phyloP scores from a whole-genome alignment of 2,329 filamentous ascomycete species.

The Aspergillus piperis region DNA sequence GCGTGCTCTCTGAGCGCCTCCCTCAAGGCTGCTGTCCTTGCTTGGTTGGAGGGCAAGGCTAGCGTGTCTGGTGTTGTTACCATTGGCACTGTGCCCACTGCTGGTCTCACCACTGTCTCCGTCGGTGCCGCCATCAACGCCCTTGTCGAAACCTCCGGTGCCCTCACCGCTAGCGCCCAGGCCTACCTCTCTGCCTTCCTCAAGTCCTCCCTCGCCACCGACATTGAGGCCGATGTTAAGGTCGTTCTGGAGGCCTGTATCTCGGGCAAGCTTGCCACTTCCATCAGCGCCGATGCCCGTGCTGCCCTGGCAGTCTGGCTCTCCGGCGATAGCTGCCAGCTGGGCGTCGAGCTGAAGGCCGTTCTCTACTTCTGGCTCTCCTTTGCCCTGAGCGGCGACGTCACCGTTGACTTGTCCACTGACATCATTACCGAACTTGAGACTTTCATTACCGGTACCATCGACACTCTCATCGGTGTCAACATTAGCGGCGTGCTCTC shows the following conservation, averaged over 20 bases:
- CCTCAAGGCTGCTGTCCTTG: constrained; percentile 34
- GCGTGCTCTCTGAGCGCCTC: constrained; percentile 30
- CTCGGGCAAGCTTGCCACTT: constrained; percentile 31
- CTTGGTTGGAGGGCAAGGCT: constrained; percentile 35
- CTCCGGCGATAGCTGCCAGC: constrained; percentile 31
- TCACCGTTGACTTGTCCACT: constrained; percentile 29
- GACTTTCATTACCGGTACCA: constrained; percentile 33
- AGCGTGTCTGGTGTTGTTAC: constrained; percentile 29
- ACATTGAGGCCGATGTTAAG: constrained; percentile 32
- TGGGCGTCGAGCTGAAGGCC: constrained; percentile 41
- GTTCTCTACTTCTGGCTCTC: constrained; percentile 41
- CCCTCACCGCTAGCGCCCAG: constrained; percentile 30
- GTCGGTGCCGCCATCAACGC: constrained; percentile 35
- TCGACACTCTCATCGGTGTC: constrained; percentile 31
- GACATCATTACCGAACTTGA: constrained; percentile 32
- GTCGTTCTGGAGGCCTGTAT: constrained; percentile 31
- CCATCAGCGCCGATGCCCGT: constrained; percentile 31
- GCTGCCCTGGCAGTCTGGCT: constrained; percentile 37
- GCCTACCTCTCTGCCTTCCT: constrained; percentile 38
- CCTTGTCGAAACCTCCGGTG: constrained; percentile 33
- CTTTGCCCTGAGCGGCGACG: constrained; percentile 26
- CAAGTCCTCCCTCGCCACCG: constrained; percentile 26
- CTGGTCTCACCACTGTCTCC: constrained; percentile 35
- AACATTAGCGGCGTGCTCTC: constrained; percentile 36
- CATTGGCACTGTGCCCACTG: constrained; percentile 29